phyloP scores from a whole-genome alignment of 768 basidiomycete species.

The Boletus insuetus region DNA sequence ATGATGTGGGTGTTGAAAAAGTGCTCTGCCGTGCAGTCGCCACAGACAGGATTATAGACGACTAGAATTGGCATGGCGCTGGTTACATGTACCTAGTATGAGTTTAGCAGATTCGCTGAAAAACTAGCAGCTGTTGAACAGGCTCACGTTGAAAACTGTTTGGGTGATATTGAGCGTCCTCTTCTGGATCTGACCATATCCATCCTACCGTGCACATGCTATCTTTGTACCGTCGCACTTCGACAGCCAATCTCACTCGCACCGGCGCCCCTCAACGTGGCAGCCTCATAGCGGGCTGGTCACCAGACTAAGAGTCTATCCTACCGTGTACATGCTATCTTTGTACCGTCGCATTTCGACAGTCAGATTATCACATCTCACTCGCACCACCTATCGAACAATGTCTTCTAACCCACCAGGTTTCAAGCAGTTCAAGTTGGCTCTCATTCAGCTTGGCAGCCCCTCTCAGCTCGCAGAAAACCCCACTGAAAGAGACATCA shows the following conservation, averaged over 20 bases:
- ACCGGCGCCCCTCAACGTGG: no score
- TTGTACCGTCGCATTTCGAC: slow-evolving; percentile 10
- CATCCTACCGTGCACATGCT: slow-evolving; percentile 8
- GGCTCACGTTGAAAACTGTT: slow-evolving; percentile 2
- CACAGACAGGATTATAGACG: slow-evolving; percentile 77
- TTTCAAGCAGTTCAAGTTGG: slow-evolving; percentile 78
- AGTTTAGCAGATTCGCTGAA: neutral
- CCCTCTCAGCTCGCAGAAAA: slow-evolving; percentile 42
- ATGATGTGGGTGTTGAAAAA: slow-evolving; percentile 62
- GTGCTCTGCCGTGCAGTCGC: slow-evolving; percentile 51
- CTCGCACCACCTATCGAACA: slow-evolving; percentile 4
- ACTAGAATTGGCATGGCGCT: slow-evolving; percentile 51
- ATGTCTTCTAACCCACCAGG: slow-evolving; percentile 34
- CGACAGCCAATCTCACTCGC: neutral
- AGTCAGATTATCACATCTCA: neutral
- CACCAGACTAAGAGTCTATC: no score
- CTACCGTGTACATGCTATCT: slow-evolving; percentile 9
- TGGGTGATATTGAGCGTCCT: no score
- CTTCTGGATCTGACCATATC: neutral
- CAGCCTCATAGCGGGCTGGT: no score
- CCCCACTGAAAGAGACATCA: slow-evolving; percentile 39
- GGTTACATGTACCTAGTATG: neutral
- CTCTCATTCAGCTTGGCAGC: slow-evolving; percentile 86
- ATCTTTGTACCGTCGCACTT: slow-evolving; percentile 11
- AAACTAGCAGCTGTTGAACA: neutral